Percentiles rank a stretch among this genome's conserved stretches.
phyloP scores from a whole-genome alignment of 208 protist species.

The Jaenimonas drosophilae region DNA sequence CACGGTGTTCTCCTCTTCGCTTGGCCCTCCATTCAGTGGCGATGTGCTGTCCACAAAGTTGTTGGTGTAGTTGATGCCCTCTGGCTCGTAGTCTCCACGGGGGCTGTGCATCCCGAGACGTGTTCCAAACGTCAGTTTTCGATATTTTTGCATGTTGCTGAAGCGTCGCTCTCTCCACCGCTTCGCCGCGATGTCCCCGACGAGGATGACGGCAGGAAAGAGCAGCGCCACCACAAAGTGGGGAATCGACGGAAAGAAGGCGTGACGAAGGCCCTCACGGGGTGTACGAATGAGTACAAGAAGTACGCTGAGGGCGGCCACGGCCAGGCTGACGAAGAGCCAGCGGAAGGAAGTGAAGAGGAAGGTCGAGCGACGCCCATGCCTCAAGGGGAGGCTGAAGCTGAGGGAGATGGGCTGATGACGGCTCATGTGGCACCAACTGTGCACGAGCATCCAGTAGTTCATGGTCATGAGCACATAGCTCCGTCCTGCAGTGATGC shows the following conservation, averaged over 20 bases:
- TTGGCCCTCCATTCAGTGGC: too few relatives aligned
- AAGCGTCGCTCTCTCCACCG: conserved; percentile 66
- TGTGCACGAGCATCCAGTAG: conserved; percentile 86
- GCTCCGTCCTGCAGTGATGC: conserved; percentile 42
- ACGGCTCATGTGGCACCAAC: conserved; percentile 85
- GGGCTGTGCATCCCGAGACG: conserved; percentile 89
- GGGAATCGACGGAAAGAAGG: conserved; percentile 52
- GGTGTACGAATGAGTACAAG: conserved; percentile 39
- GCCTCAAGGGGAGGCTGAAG: conserved; percentile 56
- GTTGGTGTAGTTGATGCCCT: conserved; percentile 35
- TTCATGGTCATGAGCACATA: conserved; percentile 81
- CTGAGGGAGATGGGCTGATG: conserved; percentile 60
- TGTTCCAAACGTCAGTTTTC: conserved; percentile 80
- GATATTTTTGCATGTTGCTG: conserved; percentile 83
- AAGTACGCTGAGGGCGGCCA: conserved; percentile 45
- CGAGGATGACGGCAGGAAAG: conserved; percentile 59
- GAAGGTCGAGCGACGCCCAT: conserved; percentile 56
- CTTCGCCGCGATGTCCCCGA: conserved; percentile 78
- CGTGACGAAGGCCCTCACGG: conserved; percentile 4
- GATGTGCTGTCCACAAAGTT: background rate
- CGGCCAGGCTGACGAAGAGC: conserved; percentile 35
- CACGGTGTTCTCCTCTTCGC: too few relatives aligned
- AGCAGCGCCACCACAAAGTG: conserved; percentile 51
- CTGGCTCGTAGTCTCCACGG: conserved; percentile 83
- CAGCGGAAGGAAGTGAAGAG: conserved; percentile 67